A percentile compares a stretch with the other conserved stretches of the same genome.
phyloP scores from a whole-genome alignment of 495 filamentous ascomycete genomes.

The Penicillium roqueforti region DNA sequence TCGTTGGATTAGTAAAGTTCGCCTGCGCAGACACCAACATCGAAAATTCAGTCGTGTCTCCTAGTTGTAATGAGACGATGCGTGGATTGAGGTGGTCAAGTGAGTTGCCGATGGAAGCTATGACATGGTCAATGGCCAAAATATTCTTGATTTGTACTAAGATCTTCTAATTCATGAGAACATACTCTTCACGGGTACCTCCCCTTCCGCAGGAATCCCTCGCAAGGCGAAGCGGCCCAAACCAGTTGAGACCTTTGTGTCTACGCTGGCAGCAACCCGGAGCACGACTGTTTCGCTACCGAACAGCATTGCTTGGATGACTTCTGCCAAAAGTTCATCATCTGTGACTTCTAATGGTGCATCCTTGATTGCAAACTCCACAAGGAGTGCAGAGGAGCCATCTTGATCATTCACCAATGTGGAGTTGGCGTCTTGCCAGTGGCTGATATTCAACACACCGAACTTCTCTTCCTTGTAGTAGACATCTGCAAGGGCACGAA shows the following conservation, averaged over 20 bases:
- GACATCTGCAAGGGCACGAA: conserved; percentile 74
- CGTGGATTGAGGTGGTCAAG: conserved; percentile 54
- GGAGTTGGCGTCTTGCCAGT: conserved; percentile 87
- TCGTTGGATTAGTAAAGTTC: conserved; percentile 85
- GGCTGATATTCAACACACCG: conserved; percentile 65
- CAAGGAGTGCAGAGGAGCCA: conserved; percentile 55
- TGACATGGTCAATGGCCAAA: conserved; percentile 17
- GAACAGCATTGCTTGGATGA: conserved; percentile 73
- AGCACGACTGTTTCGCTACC: conserved; percentile 60
- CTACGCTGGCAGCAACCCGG: conserved; percentile 72
- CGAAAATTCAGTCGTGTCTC: conserved; percentile 63
- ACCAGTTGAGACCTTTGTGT: conserved; percentile 72
- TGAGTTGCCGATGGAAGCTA: conserved; percentile 44
- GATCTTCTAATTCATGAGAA: conserved; percentile 29
- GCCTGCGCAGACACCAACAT: conserved; percentile 63
- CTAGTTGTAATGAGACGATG: conserved; percentile 60
- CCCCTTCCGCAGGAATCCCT: conserved; percentile 78
- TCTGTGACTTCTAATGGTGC: conserved; percentile 80
- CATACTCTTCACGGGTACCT: conserved; percentile 84
- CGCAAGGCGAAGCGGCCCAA: conserved; percentile 75
- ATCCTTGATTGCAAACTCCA: conserved; percentile 69
- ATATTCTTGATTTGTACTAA: conserved; percentile 18
- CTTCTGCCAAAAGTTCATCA: conserved; percentile 64
- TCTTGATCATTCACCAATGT: conserved; percentile 55
- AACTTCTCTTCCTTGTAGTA: conserved; percentile 71